phyloP scores from a whole-genome alignment of 2,329 filamentous ascomycete species.

The Fusarium fujikuroi region DNA sequence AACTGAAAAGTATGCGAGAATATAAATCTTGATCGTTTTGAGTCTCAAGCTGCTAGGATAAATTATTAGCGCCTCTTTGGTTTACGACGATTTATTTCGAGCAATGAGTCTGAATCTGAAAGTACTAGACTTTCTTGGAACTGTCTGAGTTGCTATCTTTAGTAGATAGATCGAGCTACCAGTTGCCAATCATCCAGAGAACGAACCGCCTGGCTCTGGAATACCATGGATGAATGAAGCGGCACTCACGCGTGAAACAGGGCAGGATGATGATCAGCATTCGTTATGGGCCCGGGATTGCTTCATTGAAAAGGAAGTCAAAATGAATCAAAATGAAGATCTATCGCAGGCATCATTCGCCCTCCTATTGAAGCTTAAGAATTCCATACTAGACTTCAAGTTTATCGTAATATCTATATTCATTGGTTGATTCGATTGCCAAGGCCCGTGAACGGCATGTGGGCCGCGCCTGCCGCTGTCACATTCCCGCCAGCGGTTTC shows the following conservation, averaged over 20 bases:
- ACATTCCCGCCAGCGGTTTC: background rate
- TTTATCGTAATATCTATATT: background rate
- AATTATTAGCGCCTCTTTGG: too few relatives aligned
- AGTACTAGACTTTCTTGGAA: too few relatives aligned
- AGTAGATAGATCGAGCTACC: too few relatives aligned
- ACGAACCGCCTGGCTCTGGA: background rate
- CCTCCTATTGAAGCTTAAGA: background rate
- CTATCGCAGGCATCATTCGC: background rate
- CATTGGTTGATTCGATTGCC: background rate
- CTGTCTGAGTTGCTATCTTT: rapidly evolving
- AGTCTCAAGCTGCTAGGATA: background rate
- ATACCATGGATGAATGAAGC: background rate
- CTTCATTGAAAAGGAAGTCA: too few relatives aligned
- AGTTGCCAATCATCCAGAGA: too few relatives aligned
- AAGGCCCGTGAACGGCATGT: background rate
- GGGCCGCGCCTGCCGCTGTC: constrained; percentile 19
- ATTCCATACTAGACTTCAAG: too few relatives aligned
- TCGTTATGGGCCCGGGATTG: rapidly evolving
- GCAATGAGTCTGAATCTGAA: background rate
- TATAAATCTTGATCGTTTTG: background rate
- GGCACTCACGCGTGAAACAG: background rate
- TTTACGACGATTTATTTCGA: too few relatives aligned
- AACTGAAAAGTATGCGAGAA: background rate
- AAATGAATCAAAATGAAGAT: background rate
- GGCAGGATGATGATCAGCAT: background rate